A percentile compares a stretch with the other conserved stretches of the same genome.
These are phyloP conservation scores for Fraxinus pennsylvanica DNA, from an alignment of 257 asterid genomes.

Conservation along the genomic window DNA sequence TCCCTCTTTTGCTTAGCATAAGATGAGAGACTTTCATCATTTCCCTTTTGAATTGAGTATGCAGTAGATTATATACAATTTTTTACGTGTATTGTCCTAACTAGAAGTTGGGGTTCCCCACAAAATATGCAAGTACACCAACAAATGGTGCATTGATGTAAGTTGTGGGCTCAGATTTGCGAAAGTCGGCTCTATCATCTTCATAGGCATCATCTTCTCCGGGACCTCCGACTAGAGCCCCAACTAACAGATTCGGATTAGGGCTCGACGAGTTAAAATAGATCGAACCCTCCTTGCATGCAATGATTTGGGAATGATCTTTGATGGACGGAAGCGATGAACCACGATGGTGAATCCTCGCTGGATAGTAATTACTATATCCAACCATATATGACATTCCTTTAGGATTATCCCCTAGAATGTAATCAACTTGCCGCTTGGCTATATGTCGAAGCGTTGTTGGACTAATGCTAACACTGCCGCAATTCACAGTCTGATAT, in stretches of 20 bases:
- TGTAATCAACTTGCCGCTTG: constrained; percentile 75
- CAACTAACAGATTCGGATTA: constrained; percentile 79
- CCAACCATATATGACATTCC: constrained; percentile 98
- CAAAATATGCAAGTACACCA: constrained; percentile 80
- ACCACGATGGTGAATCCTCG: constrained; percentile 83
- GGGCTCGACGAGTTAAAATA: constrained; percentile 78
- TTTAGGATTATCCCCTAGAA: constrained; percentile 86
- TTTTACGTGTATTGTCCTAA: neutral
- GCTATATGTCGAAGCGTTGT: constrained; percentile 58
- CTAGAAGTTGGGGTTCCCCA: constrained; percentile 52
- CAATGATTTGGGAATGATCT: constrained; percentile 63
- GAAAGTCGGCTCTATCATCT: constrained; percentile 63
- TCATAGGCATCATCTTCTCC: constrained; percentile 74
- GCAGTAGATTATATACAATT: neutral
- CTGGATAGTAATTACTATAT: constrained; percentile 69
- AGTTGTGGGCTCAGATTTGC: constrained; percentile 87
- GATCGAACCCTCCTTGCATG: constrained; percentile 67
- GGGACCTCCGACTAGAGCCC: constrained; percentile 92
- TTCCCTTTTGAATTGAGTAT: neutral
- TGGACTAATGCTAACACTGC: constrained; percentile 52
- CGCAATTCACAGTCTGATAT: constrained; percentile 63
- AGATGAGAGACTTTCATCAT: neutral
- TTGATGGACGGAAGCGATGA: constrained; percentile 72
- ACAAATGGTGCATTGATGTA: constrained; percentile 95
- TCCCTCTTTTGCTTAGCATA: neutral